phyloP scores from a whole-genome alignment of 2,329 filamentous ascomycete species.

The Beauveria pseudobassiana region DNA sequence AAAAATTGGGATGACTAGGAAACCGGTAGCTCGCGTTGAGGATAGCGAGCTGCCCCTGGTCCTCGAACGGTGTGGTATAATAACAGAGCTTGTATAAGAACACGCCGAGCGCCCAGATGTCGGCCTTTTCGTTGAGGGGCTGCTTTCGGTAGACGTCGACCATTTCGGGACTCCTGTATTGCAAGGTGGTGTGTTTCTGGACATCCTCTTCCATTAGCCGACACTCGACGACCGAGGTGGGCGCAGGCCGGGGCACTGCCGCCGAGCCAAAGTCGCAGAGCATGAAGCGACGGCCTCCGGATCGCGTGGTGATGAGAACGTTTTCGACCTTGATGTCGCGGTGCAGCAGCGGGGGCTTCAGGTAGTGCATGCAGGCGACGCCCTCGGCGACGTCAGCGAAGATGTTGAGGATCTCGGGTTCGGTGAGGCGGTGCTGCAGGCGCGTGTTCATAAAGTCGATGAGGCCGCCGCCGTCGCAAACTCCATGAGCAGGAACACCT shows the following conservation, averaged over 20 bases:
- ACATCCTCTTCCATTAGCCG: slow-evolving; percentile 93
- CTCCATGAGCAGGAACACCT: slow-evolving; percentile 98
- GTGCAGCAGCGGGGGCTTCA: slow-evolving; percentile 87
- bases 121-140: slow-evolving; percentile 96
- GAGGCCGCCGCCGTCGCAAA: slow-evolving; percentile 89
- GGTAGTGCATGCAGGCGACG: slow-evolving; percentile 97
- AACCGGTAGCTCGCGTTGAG: slow-evolving; percentile 93
- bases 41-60: slow-evolving; percentile 94
- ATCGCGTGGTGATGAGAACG: slow-evolving; percentile 72
- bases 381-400: slow-evolving; percentile 94
- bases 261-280: slow-evolving; percentile 97
- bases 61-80: slow-evolving; percentile 97
- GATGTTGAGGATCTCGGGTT: slow-evolving; percentile 95
- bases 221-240: slow-evolving; percentile 80
- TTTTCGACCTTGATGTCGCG: slow-evolving; percentile 97
- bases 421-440: slow-evolving; percentile 89
- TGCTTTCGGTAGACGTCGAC: slow-evolving; percentile 95
- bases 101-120: slow-evolving; percentile 96
- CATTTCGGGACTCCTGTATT: slow-evolving; percentile 98
- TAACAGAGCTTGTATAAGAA: slow-evolving; percentile 97
- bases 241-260: slow-evolving; percentile 74
- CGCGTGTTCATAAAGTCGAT: slow-evolving; percentile 99
- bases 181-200: slow-evolving; percentile 92
- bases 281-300: slow-evolving; percentile 73
- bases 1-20: slow-evolving; percentile 81